Evolutionary conservation across 768 basidiomycete species (phyloP).

Genomic region (Lentinula guzmanii): DNA sequence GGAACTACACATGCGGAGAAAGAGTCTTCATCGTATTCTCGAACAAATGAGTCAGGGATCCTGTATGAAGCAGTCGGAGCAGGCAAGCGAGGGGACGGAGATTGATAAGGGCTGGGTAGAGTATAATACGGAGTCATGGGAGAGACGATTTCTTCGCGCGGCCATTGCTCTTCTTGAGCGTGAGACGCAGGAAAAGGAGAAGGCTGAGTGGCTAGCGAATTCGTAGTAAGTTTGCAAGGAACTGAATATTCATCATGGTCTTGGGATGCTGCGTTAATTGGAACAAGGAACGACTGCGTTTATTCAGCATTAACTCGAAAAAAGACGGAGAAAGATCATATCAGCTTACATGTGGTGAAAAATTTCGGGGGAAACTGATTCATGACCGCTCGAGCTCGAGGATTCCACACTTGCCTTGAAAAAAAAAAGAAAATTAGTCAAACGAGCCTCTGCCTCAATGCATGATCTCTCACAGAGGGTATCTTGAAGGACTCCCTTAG

Average conservation of each 20-base stretch:
- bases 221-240: not conserved
- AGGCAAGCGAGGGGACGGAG: not conserved
- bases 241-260: not conserved
- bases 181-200: not conserved
- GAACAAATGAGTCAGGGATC: not conserved
- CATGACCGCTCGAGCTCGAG: not conserved
- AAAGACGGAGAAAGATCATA: not conserved
- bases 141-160: not conserved
- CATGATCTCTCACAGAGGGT: not conserved
- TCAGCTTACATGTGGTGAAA: not conserved
- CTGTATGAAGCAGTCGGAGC: not conserved
- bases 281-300: not conserved
- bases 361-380: not conserved
- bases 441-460: not conserved
- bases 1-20: not conserved
- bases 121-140: not conserved
- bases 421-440: not conserved
- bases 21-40: not conserved
- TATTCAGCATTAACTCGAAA: not conserved
- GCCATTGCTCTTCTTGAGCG: not conserved
- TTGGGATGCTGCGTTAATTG: not conserved
- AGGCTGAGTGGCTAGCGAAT: not conserved
- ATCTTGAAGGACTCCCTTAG: not conserved
- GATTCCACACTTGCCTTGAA: not conserved
- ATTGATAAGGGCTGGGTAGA: not conserved